A percentile compares a stretch with the other conserved stretches of the same genome.
phyloP scores from a whole-genome alignment of 202 grass and related monocot genomes.

The Eragrostis tef region DNA sequence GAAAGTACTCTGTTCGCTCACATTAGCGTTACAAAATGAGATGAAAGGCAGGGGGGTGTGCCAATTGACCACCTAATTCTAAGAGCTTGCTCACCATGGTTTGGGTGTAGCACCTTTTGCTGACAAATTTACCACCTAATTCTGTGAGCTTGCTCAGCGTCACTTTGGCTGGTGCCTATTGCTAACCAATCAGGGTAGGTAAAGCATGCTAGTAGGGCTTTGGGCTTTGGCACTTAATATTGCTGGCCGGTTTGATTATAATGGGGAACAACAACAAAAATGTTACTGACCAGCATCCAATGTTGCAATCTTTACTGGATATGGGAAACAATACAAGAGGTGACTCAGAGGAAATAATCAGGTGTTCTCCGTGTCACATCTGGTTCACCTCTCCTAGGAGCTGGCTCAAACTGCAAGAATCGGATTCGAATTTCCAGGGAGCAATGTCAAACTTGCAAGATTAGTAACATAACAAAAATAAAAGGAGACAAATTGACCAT shows the following conservation, averaged over 20 bases:
- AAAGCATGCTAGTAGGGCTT: background rate
- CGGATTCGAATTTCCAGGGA: conserved; percentile 18
- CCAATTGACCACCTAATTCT: background rate
- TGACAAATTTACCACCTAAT: background rate
- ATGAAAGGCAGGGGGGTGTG: background rate
- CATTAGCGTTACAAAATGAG: background rate
- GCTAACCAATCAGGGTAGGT: background rate
- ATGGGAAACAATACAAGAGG: background rate
- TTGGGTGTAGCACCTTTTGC: background rate
- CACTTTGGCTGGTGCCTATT: background rate
- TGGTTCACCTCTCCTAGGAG: conserved; percentile 91
- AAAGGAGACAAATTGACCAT: background rate
- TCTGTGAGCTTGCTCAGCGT: background rate
- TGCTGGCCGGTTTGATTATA: conserved; percentile 21
- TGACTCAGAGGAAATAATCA: conserved; percentile 82
- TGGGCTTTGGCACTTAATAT: background rate
- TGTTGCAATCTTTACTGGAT: conserved; percentile 29
- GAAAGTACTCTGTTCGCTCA: background rate
- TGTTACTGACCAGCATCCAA: conserved; percentile 42
- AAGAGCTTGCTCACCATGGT: background rate
- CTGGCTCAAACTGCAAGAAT: conserved; percentile 74
- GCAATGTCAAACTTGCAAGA: background rate
- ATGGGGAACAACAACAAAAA: conserved; percentile 40
- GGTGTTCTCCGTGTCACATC: conserved; percentile 88
- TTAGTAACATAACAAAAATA: conserved; percentile 2